Percentiles rank a stretch among this genome's conserved stretches.
phyloP scores from a whole-genome alignment of 1,139 yeast species.

The Candida frijolesensis region DNA sequence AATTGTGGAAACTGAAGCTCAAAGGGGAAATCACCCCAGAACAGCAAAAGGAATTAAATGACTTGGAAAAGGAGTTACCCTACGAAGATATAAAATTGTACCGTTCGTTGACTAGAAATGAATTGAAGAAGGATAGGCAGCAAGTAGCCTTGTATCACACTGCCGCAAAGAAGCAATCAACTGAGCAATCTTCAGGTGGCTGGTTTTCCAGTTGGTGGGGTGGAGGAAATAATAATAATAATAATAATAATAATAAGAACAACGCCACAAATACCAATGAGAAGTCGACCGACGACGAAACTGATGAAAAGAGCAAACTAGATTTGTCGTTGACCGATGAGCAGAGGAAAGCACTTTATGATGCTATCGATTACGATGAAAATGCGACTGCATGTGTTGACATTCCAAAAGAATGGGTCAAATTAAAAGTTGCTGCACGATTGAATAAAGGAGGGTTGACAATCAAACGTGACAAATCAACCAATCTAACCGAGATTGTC shows the following conservation, averaged over 20 bases:
- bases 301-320: conserved; percentile 17
- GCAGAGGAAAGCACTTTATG: conserved; percentile 81
- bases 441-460: conserved; percentile 78
- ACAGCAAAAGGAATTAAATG: conserved; percentile 46
- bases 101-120: conserved; percentile 74
- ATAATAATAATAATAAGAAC: conserved; percentile 12
- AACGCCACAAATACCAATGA: conserved; percentile 4
- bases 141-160: conserved; percentile 15
- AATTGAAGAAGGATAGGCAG: conserved; percentile 57
- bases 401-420: conserved; percentile 73
- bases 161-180: conserved; percentile 16
- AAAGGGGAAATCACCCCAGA: conserved; percentile 32
- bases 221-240: conserved; percentile 19
- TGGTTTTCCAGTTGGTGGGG: conserved; percentile 70
- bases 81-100: conserved; percentile 85
- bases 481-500: conserved; percentile 70
- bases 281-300: conserved; percentile 4
- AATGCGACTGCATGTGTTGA: conserved; percentile 58
- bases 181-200: conserved; percentile 28
- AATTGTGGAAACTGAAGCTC: conserved; percentile 62
- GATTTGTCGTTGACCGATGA: conserved; percentile 58
- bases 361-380: conserved; percentile 92
- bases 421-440: conserved; percentile 64
- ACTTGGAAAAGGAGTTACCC: conserved; percentile 60
- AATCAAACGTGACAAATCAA: conserved; percentile 45